Percentiles rank a stretch among this genome's conserved stretches.
Evolutionary conservation across 2,329 filamentous ascomycete species (phyloP).

Genomic region (Domatiomyces catenatus): DNA sequence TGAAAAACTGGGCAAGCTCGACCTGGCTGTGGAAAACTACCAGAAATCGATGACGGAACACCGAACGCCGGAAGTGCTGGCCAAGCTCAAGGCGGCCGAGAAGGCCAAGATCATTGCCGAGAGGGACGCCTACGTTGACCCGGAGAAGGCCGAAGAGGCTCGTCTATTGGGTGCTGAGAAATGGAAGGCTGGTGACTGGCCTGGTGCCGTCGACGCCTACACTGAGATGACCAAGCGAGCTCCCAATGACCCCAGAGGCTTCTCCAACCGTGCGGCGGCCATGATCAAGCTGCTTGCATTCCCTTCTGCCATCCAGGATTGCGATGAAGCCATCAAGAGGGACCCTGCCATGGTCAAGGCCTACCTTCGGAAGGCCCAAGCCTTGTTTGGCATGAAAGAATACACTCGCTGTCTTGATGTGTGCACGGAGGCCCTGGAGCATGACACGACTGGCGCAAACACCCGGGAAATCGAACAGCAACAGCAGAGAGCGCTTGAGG

Average conservation of each 20-base stretch:
- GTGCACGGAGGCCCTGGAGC: constrained; percentile 61
- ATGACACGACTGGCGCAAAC: constrained; percentile 69
- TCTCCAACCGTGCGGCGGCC: constrained; percentile 91
- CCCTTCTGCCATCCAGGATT: constrained; percentile 84
- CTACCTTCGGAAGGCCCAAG: constrained; percentile 91
- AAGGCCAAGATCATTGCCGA: constrained; percentile 66
- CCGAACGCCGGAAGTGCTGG: constrained; percentile 82
- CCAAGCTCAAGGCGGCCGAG: constrained; percentile 82
- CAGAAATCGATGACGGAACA: constrained; percentile 91
- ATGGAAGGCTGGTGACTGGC: constrained; percentile 95
- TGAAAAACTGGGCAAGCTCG: constrained; percentile 71
- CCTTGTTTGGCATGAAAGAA: constrained; percentile 93
- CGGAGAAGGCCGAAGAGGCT: constrained; percentile 84
- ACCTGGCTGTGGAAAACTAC: constrained; percentile 73
- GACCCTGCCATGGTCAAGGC: constrained; percentile 88
- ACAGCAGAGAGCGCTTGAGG: constrained; percentile 77
- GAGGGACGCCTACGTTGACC: constrained; percentile 70
- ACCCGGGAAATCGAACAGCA: constrained; percentile 83
- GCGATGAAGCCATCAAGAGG: constrained; percentile 75
- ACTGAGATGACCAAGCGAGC: constrained; percentile 93
- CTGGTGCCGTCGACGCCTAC: constrained; percentile 85
- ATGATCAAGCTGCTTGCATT: constrained; percentile 95
- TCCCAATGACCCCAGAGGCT: constrained; percentile 81
- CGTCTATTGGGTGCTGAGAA: constrained; percentile 89
- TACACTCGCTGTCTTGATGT: constrained; percentile 90